Conservation (phyloP, 306 rosid genomes). For the Trichosanthes cucumerina region DNA sequence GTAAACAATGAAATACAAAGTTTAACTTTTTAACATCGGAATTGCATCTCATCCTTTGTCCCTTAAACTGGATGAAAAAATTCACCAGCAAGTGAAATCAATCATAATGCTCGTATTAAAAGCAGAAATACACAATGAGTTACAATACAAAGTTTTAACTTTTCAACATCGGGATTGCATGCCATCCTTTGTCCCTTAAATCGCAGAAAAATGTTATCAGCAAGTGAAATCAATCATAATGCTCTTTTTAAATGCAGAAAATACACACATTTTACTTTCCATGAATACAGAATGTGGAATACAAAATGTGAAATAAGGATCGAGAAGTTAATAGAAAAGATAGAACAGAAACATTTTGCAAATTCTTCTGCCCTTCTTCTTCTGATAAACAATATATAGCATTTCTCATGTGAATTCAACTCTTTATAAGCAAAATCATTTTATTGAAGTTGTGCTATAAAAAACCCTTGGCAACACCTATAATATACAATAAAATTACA, state of each 20-base stretch:
- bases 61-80: not conserved
- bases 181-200: not conserved
- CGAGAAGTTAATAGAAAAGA: not conserved
- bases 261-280: not conserved
- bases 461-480: not conserved
- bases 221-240: not conserved
- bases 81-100: not conserved
- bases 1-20: slow-evolving; percentile 3
- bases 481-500: not conserved
- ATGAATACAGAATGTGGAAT: not conserved
- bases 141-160: not conserved
- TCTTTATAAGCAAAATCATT: not conserved
- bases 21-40: not conserved
- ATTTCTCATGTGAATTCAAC: not conserved
- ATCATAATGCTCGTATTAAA: not conserved
- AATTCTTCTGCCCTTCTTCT: not conserved
- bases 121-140: not conserved
- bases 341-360: not conserved
- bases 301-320: not conserved
- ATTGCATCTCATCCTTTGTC: not conserved
- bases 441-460: not conserved
- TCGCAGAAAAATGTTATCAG: not conserved
- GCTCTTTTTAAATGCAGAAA: not conserved
- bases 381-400: not conserved
- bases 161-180: not conserved